Evolutionary conservation across 208 protist genomes (phyloP), one percentile per base, ranked within the genome.

Genomic region (Sergeia podlipaevii): DNA sequence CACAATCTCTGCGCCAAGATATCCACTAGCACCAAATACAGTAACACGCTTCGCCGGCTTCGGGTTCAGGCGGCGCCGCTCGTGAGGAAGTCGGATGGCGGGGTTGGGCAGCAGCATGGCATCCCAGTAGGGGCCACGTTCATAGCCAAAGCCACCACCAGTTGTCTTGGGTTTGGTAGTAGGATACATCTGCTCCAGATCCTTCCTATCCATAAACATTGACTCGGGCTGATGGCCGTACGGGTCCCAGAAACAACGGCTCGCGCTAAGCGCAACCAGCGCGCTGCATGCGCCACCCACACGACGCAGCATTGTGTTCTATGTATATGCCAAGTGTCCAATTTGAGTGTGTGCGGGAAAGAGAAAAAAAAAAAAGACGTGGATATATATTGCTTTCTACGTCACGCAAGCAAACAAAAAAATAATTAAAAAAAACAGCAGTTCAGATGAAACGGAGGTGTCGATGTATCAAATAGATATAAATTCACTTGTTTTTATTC

Each of bases 131-230:
- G 85, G 80, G 18, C 85, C 85, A 1, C 89, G 84, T 61, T 92
- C 85, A 53, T 95, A 95, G 38, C 89, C 89, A 47, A 88, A 95
- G 28, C 80, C 85, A 77, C 89, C 89, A 66, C 80, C 89, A 0
- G 89, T 93, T 11, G 85, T 93, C 54, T 79, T 77, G 23, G 85
- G 89, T 58, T 95, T 95, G 21, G 73, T 70, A 2, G 89, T 95
- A 41, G 89, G 89, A 71, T 95, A 95, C 85, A 95, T 95, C 59
- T 93, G 85, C 33, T 78, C 59, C 6, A 95, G 58, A 69, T 95
- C 89, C 56, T 95, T 95, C 21, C 89, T 73, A 44, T 95, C 89
- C 58, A 95, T 66, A 38, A 91, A 95, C 72, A 89, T 80, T 20
- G 85, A 95, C 73, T 95, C 85, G 10, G 84, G 64, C 62, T 95